These are phyloP conservation scores for Annona squamosa DNA, from an alignment of 164 flowering plant genomes.

Conservation along the genomic window DNA sequence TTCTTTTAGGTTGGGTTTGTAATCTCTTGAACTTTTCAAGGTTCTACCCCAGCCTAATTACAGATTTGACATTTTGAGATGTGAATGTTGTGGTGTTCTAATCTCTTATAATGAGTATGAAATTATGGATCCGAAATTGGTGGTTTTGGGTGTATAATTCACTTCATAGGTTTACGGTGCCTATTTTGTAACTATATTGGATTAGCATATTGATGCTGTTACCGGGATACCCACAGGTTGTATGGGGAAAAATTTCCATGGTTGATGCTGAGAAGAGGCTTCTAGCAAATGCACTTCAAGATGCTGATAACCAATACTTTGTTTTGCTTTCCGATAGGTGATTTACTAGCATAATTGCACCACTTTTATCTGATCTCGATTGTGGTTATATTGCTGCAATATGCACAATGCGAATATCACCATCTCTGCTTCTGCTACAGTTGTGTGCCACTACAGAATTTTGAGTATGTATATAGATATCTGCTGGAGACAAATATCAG, in stretches of 20 bases:
- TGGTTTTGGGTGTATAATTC: not conserved
- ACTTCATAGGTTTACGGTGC: not conserved
- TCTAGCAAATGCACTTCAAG: conserved; percentile 71
- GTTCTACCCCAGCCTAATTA: not conserved
- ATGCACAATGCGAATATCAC: not conserved
- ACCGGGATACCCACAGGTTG: conserved; percentile 45
- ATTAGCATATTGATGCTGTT: not conserved
- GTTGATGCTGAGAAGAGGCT: conserved; percentile 90
- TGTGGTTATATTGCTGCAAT: conserved; percentile 1
- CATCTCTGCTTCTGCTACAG: conserved; percentile 38
- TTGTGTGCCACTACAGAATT: conserved; percentile 82
- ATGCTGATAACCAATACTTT: conserved; percentile 82
- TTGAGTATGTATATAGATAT: conserved; percentile 82
- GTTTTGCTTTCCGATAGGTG: conserved; percentile 94
- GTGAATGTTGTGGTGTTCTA: not conserved
- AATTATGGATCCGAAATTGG: not conserved
- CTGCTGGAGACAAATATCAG: conserved; percentile 87
- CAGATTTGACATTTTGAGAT: not conserved
- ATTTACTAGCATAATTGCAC: not conserved
- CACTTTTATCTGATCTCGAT: not conserved
- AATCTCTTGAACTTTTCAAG: not conserved
- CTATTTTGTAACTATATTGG: not conserved
- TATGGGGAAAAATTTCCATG: conserved; percentile 95
- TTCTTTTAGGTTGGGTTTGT: not conserved
- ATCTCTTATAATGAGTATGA: not conserved